These are phyloP conservation scores for Fragaria ananassa DNA, from an alignment of 306 rosid genomes.

Conservation along the genomic window DNA sequence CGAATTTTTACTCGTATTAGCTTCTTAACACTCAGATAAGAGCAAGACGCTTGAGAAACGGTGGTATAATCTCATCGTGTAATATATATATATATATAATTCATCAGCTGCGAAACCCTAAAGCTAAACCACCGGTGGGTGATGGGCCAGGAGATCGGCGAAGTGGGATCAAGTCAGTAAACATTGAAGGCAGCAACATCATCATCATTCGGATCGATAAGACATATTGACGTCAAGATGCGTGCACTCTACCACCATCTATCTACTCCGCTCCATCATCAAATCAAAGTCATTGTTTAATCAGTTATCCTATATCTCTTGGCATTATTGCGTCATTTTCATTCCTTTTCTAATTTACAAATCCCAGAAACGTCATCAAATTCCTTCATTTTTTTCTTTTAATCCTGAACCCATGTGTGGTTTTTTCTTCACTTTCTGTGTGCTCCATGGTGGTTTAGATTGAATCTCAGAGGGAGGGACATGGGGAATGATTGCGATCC, in stretches of 20 bases:
- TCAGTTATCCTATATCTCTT: not conserved
- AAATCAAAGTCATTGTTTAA: not conserved
- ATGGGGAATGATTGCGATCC: not conserved
- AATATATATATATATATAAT: no score
- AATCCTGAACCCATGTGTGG: not conserved
- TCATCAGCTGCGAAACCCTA: no score
- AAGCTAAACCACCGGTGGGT: no score
- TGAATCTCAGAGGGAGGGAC: not conserved
- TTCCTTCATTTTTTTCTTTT: no score
- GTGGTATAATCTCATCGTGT: no score
- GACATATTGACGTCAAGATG: constrained; percentile 22
- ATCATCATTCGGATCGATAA: not conserved
- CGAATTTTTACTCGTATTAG: no score
- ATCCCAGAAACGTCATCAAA: not conserved
- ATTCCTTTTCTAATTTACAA: not conserved
- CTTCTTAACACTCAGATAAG: no score
- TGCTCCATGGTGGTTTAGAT: not conserved
- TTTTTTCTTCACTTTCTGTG: not conserved
- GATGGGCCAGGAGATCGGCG: no score
- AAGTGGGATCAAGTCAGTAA: not conserved
- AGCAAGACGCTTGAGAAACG: no score
- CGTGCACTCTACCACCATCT: constrained; percentile 22
- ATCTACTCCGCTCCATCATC: not conserved
- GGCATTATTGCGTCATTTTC: not conserved
- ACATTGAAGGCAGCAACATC: not conserved